Percentiles rank a stretch among this genome's conserved stretches.
Evolutionary conservation across 2,329 filamentous ascomycete species (phyloP).

Genomic region (Ceratocystiopsis sp.): DNA sequence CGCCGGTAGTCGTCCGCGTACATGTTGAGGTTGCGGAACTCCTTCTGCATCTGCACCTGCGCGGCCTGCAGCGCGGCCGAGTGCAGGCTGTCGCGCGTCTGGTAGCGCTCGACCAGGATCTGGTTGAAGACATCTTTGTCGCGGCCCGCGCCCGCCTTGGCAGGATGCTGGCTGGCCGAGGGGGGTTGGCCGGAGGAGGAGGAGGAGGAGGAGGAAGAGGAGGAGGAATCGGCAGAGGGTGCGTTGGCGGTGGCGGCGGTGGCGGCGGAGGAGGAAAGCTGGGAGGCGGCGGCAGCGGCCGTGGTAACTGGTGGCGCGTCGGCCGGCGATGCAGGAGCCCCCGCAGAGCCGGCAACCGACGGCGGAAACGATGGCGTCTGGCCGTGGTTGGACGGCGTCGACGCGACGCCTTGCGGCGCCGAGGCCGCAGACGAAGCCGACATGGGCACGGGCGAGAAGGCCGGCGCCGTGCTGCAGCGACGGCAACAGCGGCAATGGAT

Average conservation of each 20-base stretch:
- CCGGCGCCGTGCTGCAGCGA: constrained; percentile 21
- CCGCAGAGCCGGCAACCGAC: not conserved
- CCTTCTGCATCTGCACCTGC: constrained; percentile 34
- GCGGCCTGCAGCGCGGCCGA: constrained; percentile 35
- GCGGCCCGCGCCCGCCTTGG: constrained; percentile 17
- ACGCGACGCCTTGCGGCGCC: constrained; percentile 8
- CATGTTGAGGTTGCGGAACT: constrained; percentile 27
- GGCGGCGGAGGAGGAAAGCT: not conserved
- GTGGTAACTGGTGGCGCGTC: not conserved
- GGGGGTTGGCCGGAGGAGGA: not conserved
- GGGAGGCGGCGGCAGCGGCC: not conserved
- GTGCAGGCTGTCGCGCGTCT: constrained; percentile 36
- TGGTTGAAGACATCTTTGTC: constrained; percentile 39
- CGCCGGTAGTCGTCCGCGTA: constrained; percentile 55
- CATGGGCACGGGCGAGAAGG: constrained; percentile 20
- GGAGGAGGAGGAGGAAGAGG: not conserved
- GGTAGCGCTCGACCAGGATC: constrained; percentile 35
- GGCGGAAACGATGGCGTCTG: too few species aligned
- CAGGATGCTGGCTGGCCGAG: not conserved
- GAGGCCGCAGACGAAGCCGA: constrained; percentile 23
- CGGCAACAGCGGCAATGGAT: constrained; percentile 7
- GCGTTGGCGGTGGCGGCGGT: constrained; percentile 2
- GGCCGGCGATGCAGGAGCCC: not conserved
- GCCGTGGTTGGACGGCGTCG: not conserved
- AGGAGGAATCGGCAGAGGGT: not conserved